Evolutionary conservation across 192 early-diverging fungal genomes (phyloP), one percentile per base, ranked within the genome.

Genomic region (Gaertneriomyces sp.): DNA sequence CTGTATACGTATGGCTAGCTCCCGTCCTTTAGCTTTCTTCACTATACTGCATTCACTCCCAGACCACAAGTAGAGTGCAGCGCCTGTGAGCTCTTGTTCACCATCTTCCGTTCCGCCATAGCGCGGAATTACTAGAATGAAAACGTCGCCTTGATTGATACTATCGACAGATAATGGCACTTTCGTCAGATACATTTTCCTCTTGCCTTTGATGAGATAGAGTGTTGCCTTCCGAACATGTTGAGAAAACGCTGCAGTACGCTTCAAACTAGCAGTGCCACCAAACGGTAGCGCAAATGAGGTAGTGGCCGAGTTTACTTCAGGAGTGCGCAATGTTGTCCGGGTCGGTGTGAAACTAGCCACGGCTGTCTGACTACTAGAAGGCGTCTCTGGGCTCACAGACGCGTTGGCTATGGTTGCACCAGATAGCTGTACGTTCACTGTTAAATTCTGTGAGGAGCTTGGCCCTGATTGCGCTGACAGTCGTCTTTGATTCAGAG

Each of bases 11-110:
- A 44, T 40, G 42, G 59, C 68, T 9, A 75, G 19, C 47, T 75
- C 74, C 44, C 63, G 61, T 42, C 57, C 74, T 54, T 70, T 70
- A 12, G 68, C 60, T 12, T 60, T 39, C 49, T 75, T 75, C 39
- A 75, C 60, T 17, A 47, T 66, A 5, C 74, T 65, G 8, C 33
- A 19, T 7, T 17, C 63, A 2, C 12, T 45, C 8, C 74, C 74
- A 25, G 39, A 63, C 69, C 68, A 75, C 33, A 72, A 59, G 53
- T 41, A 68, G 12, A 75, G n/a, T 10, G 53, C 42, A 8, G 69
- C 69, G 39, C 44, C 44, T 33, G 25, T 33, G 25, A 33, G 25
- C 9, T 58, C n/a, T 7, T 50, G 69, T 19, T 44, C 46, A 10
- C 11, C 60, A 19, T 52, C 55, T 4, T 56, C 50, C 25, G 25